Evolutionary conservation across 768 basidiomycete genomes (phyloP).

Genomic region (Lentinula edodes): DNA sequence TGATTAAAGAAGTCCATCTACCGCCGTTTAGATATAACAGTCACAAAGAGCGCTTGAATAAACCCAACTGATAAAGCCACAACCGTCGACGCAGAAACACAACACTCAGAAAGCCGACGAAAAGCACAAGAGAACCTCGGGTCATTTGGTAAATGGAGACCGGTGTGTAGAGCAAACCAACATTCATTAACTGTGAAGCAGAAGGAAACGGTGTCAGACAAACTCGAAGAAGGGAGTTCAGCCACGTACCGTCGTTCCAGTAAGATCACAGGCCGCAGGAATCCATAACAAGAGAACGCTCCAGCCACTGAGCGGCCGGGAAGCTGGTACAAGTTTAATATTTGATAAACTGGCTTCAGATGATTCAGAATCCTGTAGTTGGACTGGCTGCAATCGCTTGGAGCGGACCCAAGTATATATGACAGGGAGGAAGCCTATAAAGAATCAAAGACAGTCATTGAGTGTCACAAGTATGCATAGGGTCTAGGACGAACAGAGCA

Average conservation of each 20-base stretch:
- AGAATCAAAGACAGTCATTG: constrained; percentile 13
- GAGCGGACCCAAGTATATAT: constrained; percentile 61
- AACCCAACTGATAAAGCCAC: constrained; percentile 79
- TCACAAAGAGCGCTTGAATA: constrained; percentile 3
- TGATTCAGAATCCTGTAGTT: constrained; percentile 43
- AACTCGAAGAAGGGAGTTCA: not conserved
- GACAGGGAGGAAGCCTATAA: constrained; percentile 77
- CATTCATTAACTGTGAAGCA: constrained; percentile 71
- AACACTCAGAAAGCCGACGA: constrained; percentile 89
- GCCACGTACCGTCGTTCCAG: constrained; percentile 76
- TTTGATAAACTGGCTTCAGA: constrained; percentile 28
- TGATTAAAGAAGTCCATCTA: constrained; percentile 87
- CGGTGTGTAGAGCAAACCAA: constrained; percentile 92
- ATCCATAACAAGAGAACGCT: constrained; percentile 78
- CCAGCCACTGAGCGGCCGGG: constrained; percentile 57
- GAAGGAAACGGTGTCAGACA: not conserved
- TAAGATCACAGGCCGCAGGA: constrained; percentile 85
- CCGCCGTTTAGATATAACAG: constrained; percentile 5
- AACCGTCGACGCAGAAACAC: constrained; percentile 83
- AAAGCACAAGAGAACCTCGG: constrained; percentile 87
- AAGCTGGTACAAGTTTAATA: constrained; percentile 20
- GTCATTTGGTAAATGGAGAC: constrained; percentile 99
- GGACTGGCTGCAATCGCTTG: constrained; percentile 42
- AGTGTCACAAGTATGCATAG: constrained; percentile 3
- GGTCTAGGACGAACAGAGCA: constrained; percentile 65